These are phyloP conservation scores for Colletotrichum sublineola DNA, from an alignment of 2,329 filamentous ascomycete species.

Conservation along the genomic window DNA sequence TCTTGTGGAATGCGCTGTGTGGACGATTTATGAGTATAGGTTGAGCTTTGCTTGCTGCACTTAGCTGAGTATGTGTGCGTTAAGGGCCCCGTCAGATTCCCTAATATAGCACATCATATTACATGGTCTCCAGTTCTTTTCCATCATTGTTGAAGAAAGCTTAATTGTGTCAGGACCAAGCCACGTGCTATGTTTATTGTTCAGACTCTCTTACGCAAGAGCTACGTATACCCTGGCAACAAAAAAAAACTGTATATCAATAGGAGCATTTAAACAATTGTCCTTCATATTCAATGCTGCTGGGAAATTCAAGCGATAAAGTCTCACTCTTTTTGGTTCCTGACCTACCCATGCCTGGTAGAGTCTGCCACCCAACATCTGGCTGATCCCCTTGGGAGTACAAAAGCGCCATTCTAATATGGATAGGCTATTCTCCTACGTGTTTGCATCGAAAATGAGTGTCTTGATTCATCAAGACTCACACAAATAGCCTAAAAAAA, in stretches of 20 bases:
- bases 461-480: not conserved
- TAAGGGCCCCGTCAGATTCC: too few species aligned
- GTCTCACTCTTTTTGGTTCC: not conserved
- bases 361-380: not conserved
- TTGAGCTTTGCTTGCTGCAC: not conserved
- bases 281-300: too few species aligned
- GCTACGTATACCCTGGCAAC: too few species aligned
- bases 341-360: not conserved
- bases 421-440: not conserved
- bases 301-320: not conserved
- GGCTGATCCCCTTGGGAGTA: not conserved
- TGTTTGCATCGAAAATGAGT: not conserved
- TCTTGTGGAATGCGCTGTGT: not conserved
- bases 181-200: not conserved
- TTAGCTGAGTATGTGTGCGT: not conserved
- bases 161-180: not conserved
- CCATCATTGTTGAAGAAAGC: too few species aligned
- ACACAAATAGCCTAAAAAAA: not conserved
- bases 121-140: not conserved
- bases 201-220: too few species aligned
- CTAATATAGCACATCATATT: accelerated
- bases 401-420: not conserved
- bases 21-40: not conserved
- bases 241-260: not conserved
- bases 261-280: not conserved